phyloP scores from a whole-genome alignment of 805 yeast species.

The Yamadazyma takamatsuzukensis region DNA sequence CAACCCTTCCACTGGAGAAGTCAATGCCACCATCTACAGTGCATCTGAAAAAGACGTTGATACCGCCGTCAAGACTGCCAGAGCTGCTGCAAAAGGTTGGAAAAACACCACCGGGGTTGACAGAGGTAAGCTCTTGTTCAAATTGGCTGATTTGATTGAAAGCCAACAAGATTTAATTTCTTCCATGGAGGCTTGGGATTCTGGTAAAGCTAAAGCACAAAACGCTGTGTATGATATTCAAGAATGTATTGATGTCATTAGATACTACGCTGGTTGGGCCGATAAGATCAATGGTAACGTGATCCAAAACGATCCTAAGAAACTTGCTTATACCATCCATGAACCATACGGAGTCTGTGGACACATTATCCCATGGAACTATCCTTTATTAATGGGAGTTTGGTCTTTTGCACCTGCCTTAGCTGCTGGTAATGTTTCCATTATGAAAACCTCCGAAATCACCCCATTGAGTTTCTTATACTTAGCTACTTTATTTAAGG shows the following conservation, averaged over 20 bases:
- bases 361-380: conserved; percentile 47
- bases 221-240: conserved; percentile 50
- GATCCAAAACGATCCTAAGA: conserved; percentile 41
- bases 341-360: conserved; percentile 51
- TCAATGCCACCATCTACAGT: conserved; percentile 38
- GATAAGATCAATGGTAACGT: conserved; percentile 51
- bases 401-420: conserved; percentile 85
- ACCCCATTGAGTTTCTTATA: conserved; percentile 69
- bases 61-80: conserved; percentile 37
- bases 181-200: conserved; percentile 45
- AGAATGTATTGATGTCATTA: conserved; percentile 42
- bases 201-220: conserved; percentile 42
- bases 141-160: conserved; percentile 34
- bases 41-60: conserved; percentile 43
- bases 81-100: conserved; percentile 43
- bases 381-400: conserved; percentile 58
- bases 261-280: conserved; percentile 62
- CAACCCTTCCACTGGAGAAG: conserved; percentile 42
- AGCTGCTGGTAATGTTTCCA: conserved; percentile 72
- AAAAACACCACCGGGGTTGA: conserved; percentile 42
- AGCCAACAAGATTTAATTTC: conserved; percentile 31
- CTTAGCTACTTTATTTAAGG: conserved; percentile 53
- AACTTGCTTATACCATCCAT: conserved; percentile 64
- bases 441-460: conserved; percentile 71
- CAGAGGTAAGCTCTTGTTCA: conserved; percentile 33